These are phyloP conservation scores for Phaeolepiota aurea DNA, from an alignment of 768 basidiomycete genomes.

Conservation along the genomic window DNA sequence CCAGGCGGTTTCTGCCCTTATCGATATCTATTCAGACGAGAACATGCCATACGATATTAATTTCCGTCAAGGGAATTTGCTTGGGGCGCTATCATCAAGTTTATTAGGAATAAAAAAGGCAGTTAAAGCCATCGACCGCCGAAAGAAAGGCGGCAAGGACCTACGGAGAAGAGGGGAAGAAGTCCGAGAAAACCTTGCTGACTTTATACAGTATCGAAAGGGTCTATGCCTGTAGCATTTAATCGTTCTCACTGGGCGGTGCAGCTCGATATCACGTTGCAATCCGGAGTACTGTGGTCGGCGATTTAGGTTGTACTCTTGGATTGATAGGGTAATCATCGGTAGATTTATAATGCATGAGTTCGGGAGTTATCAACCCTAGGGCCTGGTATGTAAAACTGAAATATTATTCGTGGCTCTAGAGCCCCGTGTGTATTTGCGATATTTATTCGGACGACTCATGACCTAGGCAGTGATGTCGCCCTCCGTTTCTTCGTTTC, in stretches of 20 bases:
- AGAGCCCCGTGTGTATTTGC: no score
- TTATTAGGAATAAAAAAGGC: slow-evolving; percentile 56
- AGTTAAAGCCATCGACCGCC: slow-evolving; percentile 57
- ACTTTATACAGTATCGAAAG: slow-evolving; percentile 67
- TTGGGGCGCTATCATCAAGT: slow-evolving; percentile 45
- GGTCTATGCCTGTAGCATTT: slow-evolving; percentile 35
- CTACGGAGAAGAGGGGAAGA: slow-evolving; percentile 66
- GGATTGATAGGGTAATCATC: no score
- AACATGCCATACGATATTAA: slow-evolving; percentile 69
- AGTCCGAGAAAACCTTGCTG: slow-evolving; percentile 65
- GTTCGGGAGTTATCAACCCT: no score
- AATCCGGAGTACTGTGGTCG: not conserved
- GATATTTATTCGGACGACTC: no score
- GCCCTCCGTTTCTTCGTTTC: no score
- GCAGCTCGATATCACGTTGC: not conserved
- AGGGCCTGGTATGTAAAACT: no score
- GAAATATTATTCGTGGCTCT: no score
- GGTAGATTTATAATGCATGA: no score
- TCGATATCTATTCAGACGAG: slow-evolving; percentile 94
- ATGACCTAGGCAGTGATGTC: no score
- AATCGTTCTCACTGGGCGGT: not conserved
- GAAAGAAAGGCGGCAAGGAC: slow-evolving; percentile 59
- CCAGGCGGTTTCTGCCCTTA: slow-evolving; percentile 73
- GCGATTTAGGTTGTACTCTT: no score
- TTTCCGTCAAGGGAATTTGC: slow-evolving; percentile 57